phyloP scores from a whole-genome alignment of 2,329 filamentous ascomycete species.

The Bipolaris cookei region DNA sequence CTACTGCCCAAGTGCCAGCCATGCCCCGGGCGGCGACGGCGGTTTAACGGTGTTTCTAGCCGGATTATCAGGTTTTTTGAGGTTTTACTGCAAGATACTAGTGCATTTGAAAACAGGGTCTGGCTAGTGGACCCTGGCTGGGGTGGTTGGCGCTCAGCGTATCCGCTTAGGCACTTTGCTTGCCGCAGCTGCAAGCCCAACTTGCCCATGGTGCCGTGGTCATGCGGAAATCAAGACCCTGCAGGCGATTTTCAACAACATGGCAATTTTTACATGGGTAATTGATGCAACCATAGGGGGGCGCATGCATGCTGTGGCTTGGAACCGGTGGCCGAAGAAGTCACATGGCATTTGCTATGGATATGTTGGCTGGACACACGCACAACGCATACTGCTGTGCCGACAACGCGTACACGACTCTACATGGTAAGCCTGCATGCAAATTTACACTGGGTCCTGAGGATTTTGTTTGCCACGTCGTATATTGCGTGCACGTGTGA shows the following conservation, averaged over 20 bases:
- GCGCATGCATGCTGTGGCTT: not conserved
- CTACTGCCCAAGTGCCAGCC: not conserved
- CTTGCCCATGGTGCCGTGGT: constrained; percentile 1
- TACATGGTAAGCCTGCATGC: not conserved
- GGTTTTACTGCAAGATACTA: constrained; percentile 12
- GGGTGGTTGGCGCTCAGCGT: not conserved
- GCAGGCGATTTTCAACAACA: constrained; percentile 2
- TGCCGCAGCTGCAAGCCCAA: not conserved
- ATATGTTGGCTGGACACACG: not conserved
- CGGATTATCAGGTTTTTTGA: constrained; percentile 5
- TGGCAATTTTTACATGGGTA: not conserved
- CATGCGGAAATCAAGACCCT: constrained; percentile 5
- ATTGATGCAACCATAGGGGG: constrained; percentile 3
- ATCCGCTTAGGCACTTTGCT: not conserved
- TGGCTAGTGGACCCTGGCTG: constrained; percentile 1
- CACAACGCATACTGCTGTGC: not conserved
- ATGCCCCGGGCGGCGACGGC: not conserved
- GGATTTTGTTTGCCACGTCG: not conserved
- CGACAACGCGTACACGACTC: not conserved
- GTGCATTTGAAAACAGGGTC: constrained; percentile 11
- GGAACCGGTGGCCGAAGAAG: not conserved
- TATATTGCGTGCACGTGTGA: not conserved
- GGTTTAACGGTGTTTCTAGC: constrained; percentile 4
- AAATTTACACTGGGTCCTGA: not conserved
- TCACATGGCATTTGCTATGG: not conserved